Evolutionary conservation across 2,329 filamentous ascomycete genomes (phyloP), one percentile per base, ranked within the genome.

Genomic region (Penicillium capsulatum): DNA sequence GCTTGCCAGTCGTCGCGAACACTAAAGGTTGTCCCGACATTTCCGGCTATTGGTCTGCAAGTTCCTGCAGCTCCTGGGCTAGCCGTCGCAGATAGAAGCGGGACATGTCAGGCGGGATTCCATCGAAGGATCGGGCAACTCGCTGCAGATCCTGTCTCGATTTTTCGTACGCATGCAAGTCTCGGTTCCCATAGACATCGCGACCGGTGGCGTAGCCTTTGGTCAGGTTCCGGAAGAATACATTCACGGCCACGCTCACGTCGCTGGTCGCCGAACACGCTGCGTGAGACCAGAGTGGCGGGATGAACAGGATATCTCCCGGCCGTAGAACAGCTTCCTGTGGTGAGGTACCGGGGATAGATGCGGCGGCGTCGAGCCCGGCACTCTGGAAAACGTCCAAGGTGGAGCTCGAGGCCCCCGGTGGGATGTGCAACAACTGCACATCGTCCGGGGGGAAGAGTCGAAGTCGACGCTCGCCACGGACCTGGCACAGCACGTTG

Each of bases 141-240:
- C 78, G 82, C 31, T 77, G 73, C 4, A 94, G 65, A 53, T 91
- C 85, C 48, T 77, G 74, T 36, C 89, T 74, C 0, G 84, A 86
- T 54, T 85, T 88, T 60, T 94, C 87, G 59, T 94, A 94, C 1
- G 83, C 84, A 27, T 84, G 83, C 34, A 95, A 63, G 63, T 95
- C 90, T 27, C 87, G 75, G 58, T 94, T 95, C 1, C 86, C 89
- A 58, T 95, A 95, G 0, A 94, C 83, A 60, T 95, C 89, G 49
- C 81, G 77, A 1, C 89, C 88, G 1, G 75, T 63, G 1, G 86
- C 80, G 60, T 92, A 92, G 1, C 77, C 80, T 3, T 61, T 68
- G 3, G 80, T 69, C 7, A 92, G 69, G 45, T 81, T 83, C 30
- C 81, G 79, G 67, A 94, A 95, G 69, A 95, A 95, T 17, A 91